phyloP scores from a whole-genome alignment of 768 basidiomycete genomes.

The Suillus brevipes region DNA sequence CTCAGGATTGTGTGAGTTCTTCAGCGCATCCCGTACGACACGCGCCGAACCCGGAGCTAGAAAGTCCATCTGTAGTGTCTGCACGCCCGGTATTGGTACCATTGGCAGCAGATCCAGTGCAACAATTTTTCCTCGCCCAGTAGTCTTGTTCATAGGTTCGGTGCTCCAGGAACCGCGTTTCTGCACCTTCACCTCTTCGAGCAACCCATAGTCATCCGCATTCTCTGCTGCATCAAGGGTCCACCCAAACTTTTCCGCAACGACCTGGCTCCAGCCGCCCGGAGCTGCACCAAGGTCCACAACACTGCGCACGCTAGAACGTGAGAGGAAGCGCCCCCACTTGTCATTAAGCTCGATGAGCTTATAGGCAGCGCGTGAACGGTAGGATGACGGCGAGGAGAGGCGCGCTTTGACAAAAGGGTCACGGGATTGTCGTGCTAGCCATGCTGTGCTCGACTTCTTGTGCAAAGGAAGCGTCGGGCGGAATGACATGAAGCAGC shows the following conservation, averaged over 20 bases:
- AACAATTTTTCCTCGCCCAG: conserved; percentile 48
- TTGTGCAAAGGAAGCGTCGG: conserved; percentile 29
- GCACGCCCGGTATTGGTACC: conserved; percentile 68
- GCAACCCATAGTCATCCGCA: neutral
- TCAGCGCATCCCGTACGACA: conserved; percentile 43
- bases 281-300: conserved; percentile 93
- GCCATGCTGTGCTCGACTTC: conserved; percentile 55
- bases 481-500: conserved; percentile 35
- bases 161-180: conserved; percentile 26
- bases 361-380: conserved; percentile 91
- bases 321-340: conserved; percentile 51
- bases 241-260: conserved; percentile 62
- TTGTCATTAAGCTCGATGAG: conserved; percentile 73
- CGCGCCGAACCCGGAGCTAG: conserved; percentile 52
- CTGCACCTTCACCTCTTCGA: conserved; percentile 1
- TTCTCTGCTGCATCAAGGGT: conserved; percentile 5
- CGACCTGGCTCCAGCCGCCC: conserved; percentile 93
- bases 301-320: conserved; percentile 57
- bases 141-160: conserved; percentile 11
- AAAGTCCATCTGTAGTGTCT: conserved; percentile 78
- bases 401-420: conserved; percentile 66
- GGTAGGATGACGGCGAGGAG: conserved; percentile 49
- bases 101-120: conserved; percentile 83
- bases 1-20: conserved; percentile 28
- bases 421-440: conserved; percentile 67